These are phyloP conservation scores for Yamadazyma takamatsuzukensis DNA, from an alignment of 805 yeast genomes.

Conservation along the genomic window DNA sequence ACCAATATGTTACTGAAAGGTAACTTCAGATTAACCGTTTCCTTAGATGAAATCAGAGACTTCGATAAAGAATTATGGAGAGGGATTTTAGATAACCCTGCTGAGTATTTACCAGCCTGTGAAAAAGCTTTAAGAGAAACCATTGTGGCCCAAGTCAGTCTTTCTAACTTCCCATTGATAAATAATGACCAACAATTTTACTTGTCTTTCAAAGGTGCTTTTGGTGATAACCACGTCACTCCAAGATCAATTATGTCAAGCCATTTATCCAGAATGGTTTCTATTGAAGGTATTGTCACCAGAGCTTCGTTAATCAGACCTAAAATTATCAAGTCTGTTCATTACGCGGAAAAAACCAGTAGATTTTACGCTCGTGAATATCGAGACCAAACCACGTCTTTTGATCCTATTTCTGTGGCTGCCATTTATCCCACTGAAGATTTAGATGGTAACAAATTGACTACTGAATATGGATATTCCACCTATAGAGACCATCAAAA, in stretches of 20 bases:
- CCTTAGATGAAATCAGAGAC: constrained; percentile 83
- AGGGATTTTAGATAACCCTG: constrained; percentile 72
- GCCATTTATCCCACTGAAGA: constrained; percentile 93
- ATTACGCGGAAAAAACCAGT: constrained; percentile 81
- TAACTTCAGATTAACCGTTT: constrained; percentile 62
- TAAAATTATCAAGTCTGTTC: constrained; percentile 85
- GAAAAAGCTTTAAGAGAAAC: constrained; percentile 83
- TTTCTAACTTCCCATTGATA: constrained; percentile 46
- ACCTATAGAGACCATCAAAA: constrained; percentile 94
- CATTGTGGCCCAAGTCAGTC: constrained; percentile 68
- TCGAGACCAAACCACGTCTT: constrained; percentile 86
- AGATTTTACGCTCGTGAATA: constrained; percentile 89
- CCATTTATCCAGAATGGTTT: constrained; percentile 74
- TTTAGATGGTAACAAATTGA: constrained; percentile 80
- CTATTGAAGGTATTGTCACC: constrained; percentile 94
- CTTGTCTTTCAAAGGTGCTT: constrained; percentile 83
- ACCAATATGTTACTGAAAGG: constrained; percentile 68
- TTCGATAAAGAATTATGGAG: constrained; percentile 76
- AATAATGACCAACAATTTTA: constrained; percentile 64
- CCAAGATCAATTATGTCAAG: constrained; percentile 83
- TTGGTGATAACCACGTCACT: constrained; percentile 81
- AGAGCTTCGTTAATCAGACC: constrained; percentile 92
- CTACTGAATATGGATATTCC: constrained; percentile 89
- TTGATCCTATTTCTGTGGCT: constrained; percentile 77
- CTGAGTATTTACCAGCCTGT: constrained; percentile 84